Base-by-base conservation (phyloP, 1,284 basidiomycete genomes). In the Cerioporus squamosus region DNA sequence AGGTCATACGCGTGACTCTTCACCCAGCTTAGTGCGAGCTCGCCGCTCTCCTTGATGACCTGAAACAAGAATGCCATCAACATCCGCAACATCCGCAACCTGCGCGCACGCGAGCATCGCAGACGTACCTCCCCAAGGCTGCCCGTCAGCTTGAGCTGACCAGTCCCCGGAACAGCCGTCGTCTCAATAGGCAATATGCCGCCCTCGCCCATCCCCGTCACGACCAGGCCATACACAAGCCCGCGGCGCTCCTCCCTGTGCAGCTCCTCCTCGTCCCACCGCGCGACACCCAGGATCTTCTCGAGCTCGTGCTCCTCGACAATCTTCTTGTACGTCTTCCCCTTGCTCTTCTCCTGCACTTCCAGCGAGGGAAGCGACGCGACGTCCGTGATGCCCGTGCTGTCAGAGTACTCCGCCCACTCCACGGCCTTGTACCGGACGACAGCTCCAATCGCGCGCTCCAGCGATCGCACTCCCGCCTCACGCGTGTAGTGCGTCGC, bases 381-480 rank as follows among this genome's bases (percentile, higher is more conserved):
- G 57, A 63, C 54, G 51, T 62, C 58, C 42, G 62, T 58, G 26
- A 66, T 68, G 18, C 72, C 75, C 65, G 55, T 55, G 53, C 54
- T 55, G 48, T 94, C 91, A 22, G 84, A 73, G 63, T 80, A 79
- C 68, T 91, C 88, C 0, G 94, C 88, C 85, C 90, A 97, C 67
- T 97, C 90, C 17, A 96, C 94, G 0, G 93, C 94, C 69, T 96
- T 96, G 63, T 84, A 89, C 20, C 96, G 79, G 33, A 93, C 91
- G 18, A 98, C 85, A 18, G 88, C 85, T 9, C 93, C 94, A 46
- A 98, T 88, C 12, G 93, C 86, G 5, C 96, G 84, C 70, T 98
- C 95, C 12, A 98, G 82, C 26, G 87, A 89, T 29, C 95, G 85
- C n/a, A 98, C 95, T 29, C 96, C 95, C 0, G 95, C 95, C 74